Base-by-base conservation (phyloP, 768 basidiomycete genomes). In the Glaciozyma martinii region DNA sequence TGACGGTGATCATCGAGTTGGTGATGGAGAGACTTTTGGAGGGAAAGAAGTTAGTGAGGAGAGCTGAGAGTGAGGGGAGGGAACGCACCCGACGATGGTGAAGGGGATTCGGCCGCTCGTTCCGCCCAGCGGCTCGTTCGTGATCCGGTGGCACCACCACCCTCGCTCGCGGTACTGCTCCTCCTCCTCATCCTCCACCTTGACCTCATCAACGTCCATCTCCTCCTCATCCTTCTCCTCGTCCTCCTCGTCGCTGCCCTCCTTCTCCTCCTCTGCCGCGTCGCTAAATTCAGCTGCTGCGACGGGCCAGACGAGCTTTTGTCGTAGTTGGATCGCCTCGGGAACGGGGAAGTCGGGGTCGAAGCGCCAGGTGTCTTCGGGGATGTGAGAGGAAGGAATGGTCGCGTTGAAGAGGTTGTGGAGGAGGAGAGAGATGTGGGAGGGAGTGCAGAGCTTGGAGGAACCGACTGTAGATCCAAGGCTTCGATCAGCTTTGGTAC, bases 21-120 rank as follows among this genome's bases (percentile, higher is more conserved):
- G 67, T 60, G 37, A 71, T 73, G 21, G 73, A 70, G n/a, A 74
- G 56, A 30, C 72, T 73, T n/a, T n/a, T n/a, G n/a, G 60, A 3
- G 46, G 12, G n/a, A 52, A 5, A 60, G 10, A 8, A 4, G 43
- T 59, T 44, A 66, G 60, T 3, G 1, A 0, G 21, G 29, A 5
- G 10, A 1, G 7, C 42, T 43, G 9, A 33, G 3, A 30, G 8
- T 9, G 21, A n/a, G 25, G 43, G 33, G 46, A 10, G n/a, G 13
- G 47, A 15, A 63, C 61, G 32, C 33, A 69, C 64, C 79, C 80
- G 47, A 86, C 79, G 71, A 85, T 87, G 15, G 80, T 81, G 63
- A 83, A 80, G 66, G 84, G 80, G 53, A 79, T 67, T 2, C 74
- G 73, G 25, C 78, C 77, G 5, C 74, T 75, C 2, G 68, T 70